These are phyloP conservation scores for Geopyxis carbonaria DNA, from an alignment of 495 filamentous ascomycete genomes.

Conservation along the genomic window DNA sequence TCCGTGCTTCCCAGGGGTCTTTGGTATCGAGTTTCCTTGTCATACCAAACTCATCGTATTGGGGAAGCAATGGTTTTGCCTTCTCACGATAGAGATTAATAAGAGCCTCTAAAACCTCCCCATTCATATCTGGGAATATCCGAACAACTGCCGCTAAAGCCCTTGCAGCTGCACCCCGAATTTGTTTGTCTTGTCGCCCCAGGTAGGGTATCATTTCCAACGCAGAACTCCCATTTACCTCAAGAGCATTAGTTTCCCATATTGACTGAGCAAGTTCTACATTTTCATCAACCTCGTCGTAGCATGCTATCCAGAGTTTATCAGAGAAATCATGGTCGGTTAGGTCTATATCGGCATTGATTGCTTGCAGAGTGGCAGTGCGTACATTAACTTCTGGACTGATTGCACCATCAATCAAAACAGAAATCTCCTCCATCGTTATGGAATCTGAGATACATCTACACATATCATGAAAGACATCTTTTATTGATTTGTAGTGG, in stretches of 20 bases:
- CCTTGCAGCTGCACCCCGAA: slow-evolving; percentile 67
- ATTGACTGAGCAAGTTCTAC: slow-evolving; percentile 65
- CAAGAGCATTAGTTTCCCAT: slow-evolving; percentile 82
- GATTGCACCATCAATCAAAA: slow-evolving; percentile 56
- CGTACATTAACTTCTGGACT: slow-evolving; percentile 64
- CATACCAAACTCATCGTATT: slow-evolving; percentile 86
- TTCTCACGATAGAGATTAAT: slow-evolving; percentile 53
- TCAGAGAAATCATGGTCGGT: slow-evolving; percentile 68
- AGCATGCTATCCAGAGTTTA: slow-evolving; percentile 82
- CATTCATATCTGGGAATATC: slow-evolving; percentile 38
- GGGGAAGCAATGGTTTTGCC: slow-evolving; percentile 60
- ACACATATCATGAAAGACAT: slow-evolving; percentile 70
- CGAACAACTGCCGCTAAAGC: slow-evolving; percentile 58
- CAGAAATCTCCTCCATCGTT: slow-evolving; percentile 44
- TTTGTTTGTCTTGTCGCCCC: slow-evolving; percentile 54
- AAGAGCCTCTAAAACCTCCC: slow-evolving; percentile 42
- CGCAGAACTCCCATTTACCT: slow-evolving; percentile 44
- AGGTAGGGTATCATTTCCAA: slow-evolving; percentile 62
- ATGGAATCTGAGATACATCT: slow-evolving; percentile 66
- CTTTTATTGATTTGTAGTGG: slow-evolving; percentile 86
- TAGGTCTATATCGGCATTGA: slow-evolving; percentile 79
- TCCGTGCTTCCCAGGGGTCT: slow-evolving; percentile 79
- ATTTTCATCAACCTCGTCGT: slow-evolving; percentile 83
- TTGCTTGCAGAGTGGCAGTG: slow-evolving; percentile 74
- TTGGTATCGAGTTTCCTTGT: slow-evolving; percentile 61